Percentiles rank a stretch among this genome's conserved stretches.
Evolutionary conservation across 2,329 filamentous ascomycete genomes (phyloP).

Genomic region (Ceratocystis eucalypticola): DNA sequence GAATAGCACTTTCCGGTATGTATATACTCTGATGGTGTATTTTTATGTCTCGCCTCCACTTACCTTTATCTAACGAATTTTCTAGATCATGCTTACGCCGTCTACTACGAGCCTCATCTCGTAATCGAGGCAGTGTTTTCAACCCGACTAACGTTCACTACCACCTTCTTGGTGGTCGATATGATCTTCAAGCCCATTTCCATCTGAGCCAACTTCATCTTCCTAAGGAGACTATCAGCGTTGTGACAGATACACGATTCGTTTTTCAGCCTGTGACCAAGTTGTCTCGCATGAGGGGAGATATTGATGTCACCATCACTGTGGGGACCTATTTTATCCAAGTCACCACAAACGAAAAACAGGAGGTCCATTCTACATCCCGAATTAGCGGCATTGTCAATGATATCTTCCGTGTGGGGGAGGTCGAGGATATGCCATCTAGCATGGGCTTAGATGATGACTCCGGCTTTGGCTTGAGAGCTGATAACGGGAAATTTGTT

Average conservation of each 20-base stretch:
- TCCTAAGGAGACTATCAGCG: constrained; percentile 56
- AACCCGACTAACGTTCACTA: constrained; percentile 54
- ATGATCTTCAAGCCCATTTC: constrained; percentile 53
- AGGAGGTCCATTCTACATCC: constrained; percentile 51
- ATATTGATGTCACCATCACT: constrained; percentile 55
- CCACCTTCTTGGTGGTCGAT: constrained; percentile 49
- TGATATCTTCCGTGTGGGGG: constrained; percentile 54
- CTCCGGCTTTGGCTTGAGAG: constrained; percentile 51
- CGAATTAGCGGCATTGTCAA: constrained; percentile 52
- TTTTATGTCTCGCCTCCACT: background rate
- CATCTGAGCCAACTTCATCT: constrained; percentile 52
- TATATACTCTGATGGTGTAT: background rate
- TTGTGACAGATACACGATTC: constrained; percentile 51
- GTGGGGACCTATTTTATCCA: constrained; percentile 58
- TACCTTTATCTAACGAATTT: background rate
- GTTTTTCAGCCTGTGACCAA: constrained; percentile 52
- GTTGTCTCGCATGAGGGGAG: constrained; percentile 55
- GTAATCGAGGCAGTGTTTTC: constrained; percentile 46
- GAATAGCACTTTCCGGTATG: constrained; percentile 53
- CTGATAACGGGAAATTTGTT: constrained; percentile 55
- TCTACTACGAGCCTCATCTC: constrained; percentile 46
- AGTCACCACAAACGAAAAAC: constrained; percentile 54
- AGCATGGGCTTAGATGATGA: constrained; percentile 53
- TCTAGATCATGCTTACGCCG: constrained; percentile 50
- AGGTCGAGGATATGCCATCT: constrained; percentile 53